Base-by-base conservation (phyloP, 805 yeast species). In the Candida wancherniae region DNA sequence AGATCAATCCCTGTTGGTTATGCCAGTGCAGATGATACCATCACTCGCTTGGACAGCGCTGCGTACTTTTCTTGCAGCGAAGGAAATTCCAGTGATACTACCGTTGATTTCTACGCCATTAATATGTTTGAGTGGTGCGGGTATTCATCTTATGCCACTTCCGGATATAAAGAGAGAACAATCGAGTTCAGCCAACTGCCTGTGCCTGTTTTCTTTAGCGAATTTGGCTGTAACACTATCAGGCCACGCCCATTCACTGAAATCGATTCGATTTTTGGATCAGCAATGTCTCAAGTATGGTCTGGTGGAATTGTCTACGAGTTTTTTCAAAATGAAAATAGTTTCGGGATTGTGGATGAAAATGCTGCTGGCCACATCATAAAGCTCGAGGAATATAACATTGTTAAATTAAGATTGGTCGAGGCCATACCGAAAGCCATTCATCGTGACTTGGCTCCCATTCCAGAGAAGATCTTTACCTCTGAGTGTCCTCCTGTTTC, bases 121-220 rank as follows among this genome's bases (percentile, higher is more conserved):
- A 61, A 58, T 36, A 59, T 60, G 55, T 61, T 60, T 37, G 65
- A 59, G 40, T 62, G 69, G 69, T 62, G 69, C 50, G 67, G 67
- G 2, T 59, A 57, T 37, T 60, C 66, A 10, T 44, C 57, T 4
- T 61, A 49, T 28, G 45, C 54, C 11, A 54, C 64, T 5, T 57
- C 63, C 3, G 67, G 69, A 1, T 62, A 58, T 36, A 40, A 56
- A 31, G 63, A 60, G 9, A 44, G 63, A 36, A 61, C 67, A 10
- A 11, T 33, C 2, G 61, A 57, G 34, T 61, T 48, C 33, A 21
- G 31, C 13, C 44, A 51, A 20, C 52, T 41, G 36, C 56, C 63
- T 1, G 58, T 59, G 12, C 67, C 69, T 3, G 43, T 60, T 3
- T 57, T 61, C 34, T 61, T 61, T 45, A 58, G 64, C 36, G 69